Evolutionary conservation across 2,329 filamentous ascomycete species (phyloP), one percentile per base, ranked within the genome.

Genomic region (Rhinocladiella similis): DNA sequence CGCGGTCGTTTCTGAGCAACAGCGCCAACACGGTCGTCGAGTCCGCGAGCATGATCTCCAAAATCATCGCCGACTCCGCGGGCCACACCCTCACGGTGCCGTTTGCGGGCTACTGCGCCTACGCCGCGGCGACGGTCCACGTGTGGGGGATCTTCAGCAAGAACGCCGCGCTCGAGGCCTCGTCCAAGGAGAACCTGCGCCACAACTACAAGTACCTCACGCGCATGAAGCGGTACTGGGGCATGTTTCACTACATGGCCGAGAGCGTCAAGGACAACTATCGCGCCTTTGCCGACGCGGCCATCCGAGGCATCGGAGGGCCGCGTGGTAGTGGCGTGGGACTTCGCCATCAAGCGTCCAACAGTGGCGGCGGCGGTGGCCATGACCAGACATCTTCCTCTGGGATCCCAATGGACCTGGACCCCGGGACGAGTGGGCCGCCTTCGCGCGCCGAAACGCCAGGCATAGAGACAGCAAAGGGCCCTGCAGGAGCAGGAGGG

Each of bases 201-300:
- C 89, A 87, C 62, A 97, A 96, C 63, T 88, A 97, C 66, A 90
- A 88, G 67, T 97, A 94, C 66, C 76, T 99, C 43, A 88, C 88
- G 53, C 94, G 90, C 73, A 96, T 97, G 90, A 97, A 96, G 78
- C 90, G 90, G 58, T 92, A 94, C 67, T 99, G 94, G 94, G 94
- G 93, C 58, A 96, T 97, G 88, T 97, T 97, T 69, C 90, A 96
- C 70, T 97, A 91, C 75, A 92, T 97, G 83, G 88, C 91, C 1
- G 92, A 97, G 69, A 94, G 93, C 67, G 81, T 97, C 35, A 91
- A 94, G 57, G 89, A 93, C 53, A 85, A 95, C 59, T 99, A 96
- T 69, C 85, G 89, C 50, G 84, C 86, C 47, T 93, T 91, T 65
- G 87, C 91, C 14, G 91, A 97, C 70, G 87, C 88, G n/a, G 85